Conservation (phyloP, 148 eudicot genomes). For the Hydrangea macrophylla region DNA sequence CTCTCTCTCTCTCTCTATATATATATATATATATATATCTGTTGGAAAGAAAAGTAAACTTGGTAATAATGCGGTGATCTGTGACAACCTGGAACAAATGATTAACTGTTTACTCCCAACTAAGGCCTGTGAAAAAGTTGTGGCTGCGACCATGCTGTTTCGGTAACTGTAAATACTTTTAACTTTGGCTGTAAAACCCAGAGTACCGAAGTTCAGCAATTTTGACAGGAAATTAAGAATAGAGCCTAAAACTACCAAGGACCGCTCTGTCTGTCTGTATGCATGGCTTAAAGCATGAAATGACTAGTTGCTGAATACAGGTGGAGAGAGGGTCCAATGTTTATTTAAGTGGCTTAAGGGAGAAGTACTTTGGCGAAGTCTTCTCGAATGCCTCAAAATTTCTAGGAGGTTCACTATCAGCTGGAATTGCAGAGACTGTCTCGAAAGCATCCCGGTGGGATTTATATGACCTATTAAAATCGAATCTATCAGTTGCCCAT, state of each 20-base stretch:
- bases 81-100: not conserved
- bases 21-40: no score
- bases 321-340: conserved; percentile 88
- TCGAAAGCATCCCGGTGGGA: conserved; percentile 21
- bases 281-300: not conserved
- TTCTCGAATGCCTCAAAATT: conserved; percentile 73
- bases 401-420: conserved; percentile 33
- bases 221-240: not conserved
- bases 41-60: not conserved
- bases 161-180: no score
- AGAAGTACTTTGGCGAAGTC: conserved; percentile 92
- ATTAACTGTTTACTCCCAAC: not conserved
- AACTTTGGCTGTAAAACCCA: not conserved
- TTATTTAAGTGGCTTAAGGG: conserved; percentile 88
- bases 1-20: not conserved
- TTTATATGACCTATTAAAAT: conserved; percentile 27
- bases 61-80: not conserved
- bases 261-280: no score
- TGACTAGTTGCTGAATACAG: conserved; percentile 33
- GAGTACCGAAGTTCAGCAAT: not conserved
- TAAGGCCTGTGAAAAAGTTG: not conserved
- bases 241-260: not conserved
- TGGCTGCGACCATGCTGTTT: not conserved
- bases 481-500: conserved; percentile 27
- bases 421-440: conserved; percentile 30